Conservation (phyloP, 495 filamentous ascomycete species). For the Penicillium paradoxum region DNA sequence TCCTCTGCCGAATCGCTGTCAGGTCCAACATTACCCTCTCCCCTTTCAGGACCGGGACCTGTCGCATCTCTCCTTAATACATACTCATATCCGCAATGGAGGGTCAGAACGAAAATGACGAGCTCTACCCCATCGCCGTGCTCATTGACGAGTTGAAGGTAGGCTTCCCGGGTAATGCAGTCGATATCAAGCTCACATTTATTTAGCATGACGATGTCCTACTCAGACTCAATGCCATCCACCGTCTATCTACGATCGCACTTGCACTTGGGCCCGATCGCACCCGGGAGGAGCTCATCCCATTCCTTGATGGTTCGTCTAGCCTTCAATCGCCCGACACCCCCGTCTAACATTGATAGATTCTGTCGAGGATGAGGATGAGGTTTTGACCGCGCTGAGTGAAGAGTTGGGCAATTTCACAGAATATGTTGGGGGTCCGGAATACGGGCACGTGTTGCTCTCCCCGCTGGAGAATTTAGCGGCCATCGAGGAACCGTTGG, state of each 20-base stretch:
- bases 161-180: slow-evolving; percentile 8
- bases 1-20: slow-evolving; percentile 9
- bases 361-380: slow-evolving; percentile 97
- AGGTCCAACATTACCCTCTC: slow-evolving; percentile 27
- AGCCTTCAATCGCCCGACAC: slow-evolving; percentile 7
- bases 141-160: slow-evolving; percentile 99
- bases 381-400: slow-evolving; percentile 93
- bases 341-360: slow-evolving; percentile 54
- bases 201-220: slow-evolving; percentile 93
- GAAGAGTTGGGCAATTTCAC: slow-evolving; percentile 94
- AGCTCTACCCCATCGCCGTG: slow-evolving; percentile 98
- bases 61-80: slow-evolving; percentile 26
- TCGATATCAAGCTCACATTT: slow-evolving; percentile 20
- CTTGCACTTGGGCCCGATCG: slow-evolving; percentile 90
- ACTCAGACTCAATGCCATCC: slow-evolving; percentile 95
- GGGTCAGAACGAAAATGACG: slow-evolving; percentile 74
- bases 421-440: slow-evolving; percentile 93
- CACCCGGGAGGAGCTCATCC: slow-evolving; percentile 95
- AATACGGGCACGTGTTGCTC: slow-evolving; percentile 90
- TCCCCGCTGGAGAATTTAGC: slow-evolving; percentile 97
- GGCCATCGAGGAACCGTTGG: slow-evolving; percentile 95
- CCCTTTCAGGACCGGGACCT: slow-evolving; percentile 31
- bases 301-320: slow-evolving; percentile 88
- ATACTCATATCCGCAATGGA: slow-evolving; percentile 53
- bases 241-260: slow-evolving; percentile 95